A percentile compares a stretch with the other conserved stretches of the same genome.
Evolutionary conservation across 495 filamentous ascomycete species (phyloP).

Genomic region (Symbiotaphrina buchneri): DNA sequence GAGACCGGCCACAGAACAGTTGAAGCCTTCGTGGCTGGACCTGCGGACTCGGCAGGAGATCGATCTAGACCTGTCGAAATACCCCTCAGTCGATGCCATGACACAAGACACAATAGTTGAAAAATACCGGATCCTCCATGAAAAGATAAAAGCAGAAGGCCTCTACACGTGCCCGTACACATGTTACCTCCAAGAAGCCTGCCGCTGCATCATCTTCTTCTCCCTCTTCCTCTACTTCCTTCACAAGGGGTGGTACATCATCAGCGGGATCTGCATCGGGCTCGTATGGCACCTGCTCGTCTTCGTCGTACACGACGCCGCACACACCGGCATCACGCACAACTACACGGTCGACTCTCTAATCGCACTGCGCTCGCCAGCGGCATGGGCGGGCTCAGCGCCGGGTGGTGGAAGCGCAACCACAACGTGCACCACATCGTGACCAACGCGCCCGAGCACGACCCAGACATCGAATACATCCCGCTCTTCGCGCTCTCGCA

Average conservation of each 20-base stretch:
- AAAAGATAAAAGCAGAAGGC: conserved; percentile 16
- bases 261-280: conserved; percentile 21
- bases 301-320: conserved; percentile 28
- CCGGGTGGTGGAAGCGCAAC: conserved; percentile 29
- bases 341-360: conserved; percentile 21
- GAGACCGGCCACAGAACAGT: neutral
- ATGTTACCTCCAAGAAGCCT: conserved; percentile 21
- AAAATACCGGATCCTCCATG: conserved; percentile 19
- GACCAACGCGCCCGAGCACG: conserved; percentile 25
- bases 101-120: conserved; percentile 18
- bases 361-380: too few relatives aligned
- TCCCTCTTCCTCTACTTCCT: conserved; percentile 13
- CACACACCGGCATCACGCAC: conserved; percentile 23
- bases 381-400: conserved; percentile 22
- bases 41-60: conserved; percentile 11
- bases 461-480: conserved; percentile 26
- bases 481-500: conserved; percentile 25
- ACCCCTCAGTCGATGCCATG: conserved; percentile 18
- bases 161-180: conserved; percentile 20
- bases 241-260: conserved; percentile 17
- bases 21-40: neutral
- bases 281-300: conserved; percentile 30
- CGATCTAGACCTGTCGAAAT: conserved; percentile 12
- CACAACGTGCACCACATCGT: conserved; percentile 30
- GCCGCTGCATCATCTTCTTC: conserved; percentile 18